Evolutionary conservation across 2,329 filamentous ascomycete genomes (phyloP), one percentile per base, ranked within the genome.

Genomic region (Sphaerostilbella broomeana): DNA sequence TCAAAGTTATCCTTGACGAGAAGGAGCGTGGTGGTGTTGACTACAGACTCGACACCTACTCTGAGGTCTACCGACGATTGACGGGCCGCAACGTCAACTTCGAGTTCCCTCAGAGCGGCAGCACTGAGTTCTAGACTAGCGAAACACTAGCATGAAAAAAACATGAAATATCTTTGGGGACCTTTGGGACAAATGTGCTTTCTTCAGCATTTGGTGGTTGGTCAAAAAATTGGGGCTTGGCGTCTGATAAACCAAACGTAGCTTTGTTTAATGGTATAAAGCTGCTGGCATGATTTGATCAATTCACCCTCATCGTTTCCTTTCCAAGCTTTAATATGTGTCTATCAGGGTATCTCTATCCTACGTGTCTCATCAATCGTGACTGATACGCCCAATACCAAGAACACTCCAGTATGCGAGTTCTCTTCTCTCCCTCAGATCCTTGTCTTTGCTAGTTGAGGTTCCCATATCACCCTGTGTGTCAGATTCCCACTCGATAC

Each of bases 21-120:
- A 98, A 98, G 87, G 92, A 98, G 86, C 86, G 89, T 62, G 90
- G 89, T 64, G 88, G 89, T 69, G 90, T 98, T 60, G 92, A 98
- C 80, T 95, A 97, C 85, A 82, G 92, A 69, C 86, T 98, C 60
- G 92, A 98, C 74, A 95, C 90, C 68, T 98, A 98, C 81, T 86
- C 87, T 54, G 92, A 98, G 82, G 92, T 98, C 67, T 98, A 98
- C 86, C 87, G 88, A 72, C 84, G 87, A 63, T 77, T 98, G 65
- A 98, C 92, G 50, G 92, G 92, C 72, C 92, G 94, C 73, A 81
- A 81, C 67, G 92, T 97, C 67, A 81, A 82, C 72, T 98, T 98
- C 67, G 92, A 98, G 82, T 98, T 98, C 82, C 92, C 92, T 61
- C 85, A 94, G 77, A 77, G 77, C 65, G 75, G 75, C 63, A 69